These are phyloP conservation scores for Cladosporium sp. DNA, from an alignment of 2,329 filamentous ascomycete species.

Conservation along the genomic window DNA sequence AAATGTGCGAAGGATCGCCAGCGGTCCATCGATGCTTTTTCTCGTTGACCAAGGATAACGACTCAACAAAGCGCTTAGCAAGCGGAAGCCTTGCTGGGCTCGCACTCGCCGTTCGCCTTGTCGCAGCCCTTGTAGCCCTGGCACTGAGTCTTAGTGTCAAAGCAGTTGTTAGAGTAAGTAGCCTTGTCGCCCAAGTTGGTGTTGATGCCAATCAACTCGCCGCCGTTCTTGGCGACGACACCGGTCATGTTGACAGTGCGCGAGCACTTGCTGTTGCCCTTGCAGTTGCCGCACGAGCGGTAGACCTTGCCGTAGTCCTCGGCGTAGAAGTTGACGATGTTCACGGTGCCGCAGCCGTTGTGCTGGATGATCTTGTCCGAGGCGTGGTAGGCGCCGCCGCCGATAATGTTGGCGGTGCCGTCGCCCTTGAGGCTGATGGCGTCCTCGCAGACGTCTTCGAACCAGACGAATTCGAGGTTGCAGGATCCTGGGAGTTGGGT, in stretches of 20 bases:
- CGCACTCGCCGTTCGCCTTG: constrained; percentile 14
- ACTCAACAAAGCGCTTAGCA: neutral
- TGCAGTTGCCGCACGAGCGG: constrained; percentile 17
- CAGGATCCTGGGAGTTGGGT: neutral
- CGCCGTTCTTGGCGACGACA: constrained; percentile 10
- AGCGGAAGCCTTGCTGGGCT: constrained; percentile 13
- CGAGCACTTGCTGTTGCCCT: constrained; percentile 19
- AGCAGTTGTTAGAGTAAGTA: constrained; percentile 16
- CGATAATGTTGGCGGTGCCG: constrained; percentile 30
- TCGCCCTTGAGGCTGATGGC: constrained; percentile 39
- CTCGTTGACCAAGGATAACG: neutral
- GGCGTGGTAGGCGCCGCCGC: constrained; percentile 37
- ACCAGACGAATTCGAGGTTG: constrained; percentile 40
- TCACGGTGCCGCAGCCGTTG: constrained; percentile 25
- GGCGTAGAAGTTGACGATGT: constrained; percentile 20
- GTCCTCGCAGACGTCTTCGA: constrained; percentile 42
- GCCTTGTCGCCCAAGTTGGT: constrained; percentile 18
- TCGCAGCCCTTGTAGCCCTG: constrained; percentile 17
- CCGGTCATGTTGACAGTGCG: constrained; percentile 15
- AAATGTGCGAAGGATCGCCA: neutral
- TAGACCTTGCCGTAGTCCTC: constrained; percentile 17
- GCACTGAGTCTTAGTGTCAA: constrained; percentile 13
- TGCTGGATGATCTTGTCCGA: constrained; percentile 25
- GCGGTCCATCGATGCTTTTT: neutral
- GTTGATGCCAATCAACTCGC: constrained; percentile 19